phyloP scores from a whole-genome alignment of 2,329 filamentous ascomycete species.

The Pseudogymnoascus sp. region DNA sequence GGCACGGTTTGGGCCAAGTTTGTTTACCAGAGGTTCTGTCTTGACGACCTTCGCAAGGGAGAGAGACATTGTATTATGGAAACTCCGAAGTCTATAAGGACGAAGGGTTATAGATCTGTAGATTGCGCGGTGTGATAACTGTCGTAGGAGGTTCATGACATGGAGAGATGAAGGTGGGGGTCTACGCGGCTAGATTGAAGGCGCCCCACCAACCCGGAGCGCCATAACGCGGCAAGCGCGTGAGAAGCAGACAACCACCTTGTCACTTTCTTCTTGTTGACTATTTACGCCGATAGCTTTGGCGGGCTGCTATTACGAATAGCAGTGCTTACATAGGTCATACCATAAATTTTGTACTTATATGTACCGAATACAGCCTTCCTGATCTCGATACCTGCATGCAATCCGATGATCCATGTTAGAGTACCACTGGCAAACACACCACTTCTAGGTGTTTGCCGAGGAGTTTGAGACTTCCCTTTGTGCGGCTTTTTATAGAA shows the following conservation, averaged over 20 bases:
- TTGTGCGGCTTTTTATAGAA: neutral
- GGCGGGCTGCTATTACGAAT: neutral
- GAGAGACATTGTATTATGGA: constrained; percentile 31
- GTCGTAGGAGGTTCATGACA: neutral
- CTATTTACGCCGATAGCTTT: neutral
- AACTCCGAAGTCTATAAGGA: neutral
- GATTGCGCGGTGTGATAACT: neutral
- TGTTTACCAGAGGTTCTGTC: constrained; percentile 36
- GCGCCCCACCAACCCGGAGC: neutral
- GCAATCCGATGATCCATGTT: neutral
- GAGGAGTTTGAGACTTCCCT: neutral
- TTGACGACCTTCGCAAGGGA: constrained; percentile 36
- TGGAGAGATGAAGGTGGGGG: neutral
- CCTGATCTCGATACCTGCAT: neutral
- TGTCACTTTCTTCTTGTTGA: neutral
- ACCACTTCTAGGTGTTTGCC: neutral
- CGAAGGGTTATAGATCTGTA: neutral
- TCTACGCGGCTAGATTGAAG: neutral
- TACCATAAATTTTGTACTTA: neutral
- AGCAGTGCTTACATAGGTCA: neutral
- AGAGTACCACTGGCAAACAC: neutral
- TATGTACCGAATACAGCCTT: neutral
- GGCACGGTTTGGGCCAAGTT: neutral
- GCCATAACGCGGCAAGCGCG: neutral
- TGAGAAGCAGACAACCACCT: neutral